Evolutionary conservation across 139 green algal species (phyloP).

Genomic region (Chlamydomonas sp.): DNA sequence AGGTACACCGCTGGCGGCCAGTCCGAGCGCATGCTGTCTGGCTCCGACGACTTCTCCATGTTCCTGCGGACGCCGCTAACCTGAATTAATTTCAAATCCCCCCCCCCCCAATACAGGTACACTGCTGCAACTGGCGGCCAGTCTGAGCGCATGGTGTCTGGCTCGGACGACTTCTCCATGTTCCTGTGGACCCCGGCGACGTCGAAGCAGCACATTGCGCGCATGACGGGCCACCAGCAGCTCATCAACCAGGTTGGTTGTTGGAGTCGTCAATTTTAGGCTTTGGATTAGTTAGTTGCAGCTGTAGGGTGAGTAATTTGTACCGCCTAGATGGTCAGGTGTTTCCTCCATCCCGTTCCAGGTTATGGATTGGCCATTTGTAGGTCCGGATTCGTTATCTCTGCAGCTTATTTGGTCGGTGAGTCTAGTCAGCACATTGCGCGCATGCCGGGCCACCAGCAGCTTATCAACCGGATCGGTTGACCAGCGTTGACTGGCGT

Average conservation of each 20-base stretch:
- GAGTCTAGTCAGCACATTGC: constrained; percentile 57
- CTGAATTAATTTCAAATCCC: constrained; percentile 3
- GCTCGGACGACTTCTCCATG: constrained; percentile 95
- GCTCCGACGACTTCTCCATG: constrained; percentile 95
- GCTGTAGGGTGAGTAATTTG: too few relatives aligned
- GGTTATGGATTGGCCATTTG: too few relatives aligned
- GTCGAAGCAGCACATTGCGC: constrained; percentile 55
- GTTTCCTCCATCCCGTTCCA: too few relatives aligned
- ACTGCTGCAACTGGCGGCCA: constrained; percentile 40
- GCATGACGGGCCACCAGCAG: constrained; percentile 94
- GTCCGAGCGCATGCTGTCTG: constrained; percentile 85
- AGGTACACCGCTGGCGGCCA: constrained; percentile 18
- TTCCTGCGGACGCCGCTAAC: constrained; percentile 83
- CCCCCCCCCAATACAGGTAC: constrained; percentile 9
- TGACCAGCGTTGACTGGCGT: too few relatives aligned
- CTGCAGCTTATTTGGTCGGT: too few relatives aligned
- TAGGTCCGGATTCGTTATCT: too few relatives aligned
- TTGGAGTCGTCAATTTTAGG: too few relatives aligned
- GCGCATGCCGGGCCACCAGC: constrained; percentile 90
- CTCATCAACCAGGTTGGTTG: constrained; percentile 91
- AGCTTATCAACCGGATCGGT: constrained; percentile 91
- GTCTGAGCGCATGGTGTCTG: constrained; percentile 85
- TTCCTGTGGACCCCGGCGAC: constrained; percentile 83
- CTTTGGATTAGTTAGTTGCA: too few relatives aligned
- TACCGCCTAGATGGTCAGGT: too few relatives aligned